Evolutionary conservation across 345 rosid species (phyloP), one percentile per base, ranked within the genome.

Genomic region (Linum lewisii): DNA sequence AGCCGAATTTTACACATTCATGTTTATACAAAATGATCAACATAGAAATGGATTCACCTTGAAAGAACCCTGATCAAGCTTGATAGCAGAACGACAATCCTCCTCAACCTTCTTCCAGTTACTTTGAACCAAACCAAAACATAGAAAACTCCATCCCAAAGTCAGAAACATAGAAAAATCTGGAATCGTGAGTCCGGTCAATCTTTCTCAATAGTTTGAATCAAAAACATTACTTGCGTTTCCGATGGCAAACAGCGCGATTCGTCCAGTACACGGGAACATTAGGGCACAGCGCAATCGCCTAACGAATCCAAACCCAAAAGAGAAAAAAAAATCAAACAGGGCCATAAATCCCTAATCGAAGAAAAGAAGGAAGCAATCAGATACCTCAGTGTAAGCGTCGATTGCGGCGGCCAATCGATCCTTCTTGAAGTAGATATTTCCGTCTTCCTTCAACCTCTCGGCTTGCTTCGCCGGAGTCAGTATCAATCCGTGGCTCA

Each of bases 391-490:
- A 1, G 95, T 90, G 22, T 87, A 90, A 20, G 97, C 97, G 57
- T 92, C 98, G 24, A 92, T 84, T 51, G 98, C 98, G 5, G 96
- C 98, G 18, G 85, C 93, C 36, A 80, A 84, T 20, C 95, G 92
- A 24, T 67, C 72, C 60, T 78, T 84, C 51, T 58, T 69, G 64
- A 76, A 92, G 74, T 69, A 88, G 42, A 20, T 49, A 61, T 92
- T 92, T 20, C 93, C 96, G 58, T 87, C 75, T 58, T 60, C 76
- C 67, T 67, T 83, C 59, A 88, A 70, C 32, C 58, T 69, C 73
- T 91, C 96, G 13, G 97, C 97, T 69, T 84, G 97, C 24, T 70
- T 79, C 42, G 71, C 75, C 54, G 73, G 69, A 24, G 64, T 18
- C 66, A 69, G 70, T 61, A 58, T 65, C 53, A 70, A 57, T 20